Percentiles rank a stretch among this genome's conserved stretches.
Conservation (phyloP, 371 early-diverging fungal species). For the Zychaea mexicana region DNA sequence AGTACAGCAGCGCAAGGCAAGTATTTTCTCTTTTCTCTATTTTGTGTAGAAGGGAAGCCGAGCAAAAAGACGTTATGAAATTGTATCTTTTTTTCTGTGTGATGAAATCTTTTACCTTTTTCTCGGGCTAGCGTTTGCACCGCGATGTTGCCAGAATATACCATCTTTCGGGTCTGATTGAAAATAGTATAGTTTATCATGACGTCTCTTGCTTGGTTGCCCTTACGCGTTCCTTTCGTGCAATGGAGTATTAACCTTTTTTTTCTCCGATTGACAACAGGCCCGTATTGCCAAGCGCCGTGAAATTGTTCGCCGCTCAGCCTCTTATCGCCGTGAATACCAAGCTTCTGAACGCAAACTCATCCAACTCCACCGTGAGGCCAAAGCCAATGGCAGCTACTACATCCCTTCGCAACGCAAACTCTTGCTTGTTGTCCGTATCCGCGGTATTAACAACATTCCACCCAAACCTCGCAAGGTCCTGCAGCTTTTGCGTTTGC, state of each 20-base stretch:
- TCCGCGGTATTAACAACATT: slow-evolving; percentile 97
- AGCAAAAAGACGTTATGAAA: no score
- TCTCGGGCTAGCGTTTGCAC: slow-evolving; percentile 49
- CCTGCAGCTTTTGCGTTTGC: slow-evolving; percentile 97
- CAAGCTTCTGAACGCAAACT: slow-evolving; percentile 82
- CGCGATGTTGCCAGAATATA: slow-evolving; percentile 69
- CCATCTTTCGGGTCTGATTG: slow-evolving; percentile 90
- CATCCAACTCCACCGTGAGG: slow-evolving; percentile 89
- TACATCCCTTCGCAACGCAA: slow-evolving; percentile 97
- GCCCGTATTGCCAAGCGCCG: slow-evolving; percentile 82
- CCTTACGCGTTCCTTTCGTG: not conserved
- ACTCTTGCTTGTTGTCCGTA: slow-evolving; percentile 97
- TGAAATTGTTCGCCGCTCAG: slow-evolving; percentile 97
- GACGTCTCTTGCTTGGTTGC: not conserved
- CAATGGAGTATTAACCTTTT: not conserved
- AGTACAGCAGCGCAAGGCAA: slow-evolving; percentile 35
- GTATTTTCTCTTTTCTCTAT: slow-evolving; percentile 10
- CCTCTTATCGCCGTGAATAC: slow-evolving; percentile 96
- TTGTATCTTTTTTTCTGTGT: slow-evolving; percentile 28
- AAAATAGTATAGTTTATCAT: not conserved
- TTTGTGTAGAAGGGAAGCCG: no score
- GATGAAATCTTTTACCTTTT: slow-evolving; percentile 55
- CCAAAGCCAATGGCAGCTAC: slow-evolving; percentile 89
- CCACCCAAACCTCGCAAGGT: slow-evolving; percentile 99
- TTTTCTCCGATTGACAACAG: slow-evolving; percentile 69